A percentile compares a stretch with the other conserved stretches of the same genome.
phyloP scores from a whole-genome alignment of 1,139 yeast genomes.

The Debaryomyces sp. region DNA sequence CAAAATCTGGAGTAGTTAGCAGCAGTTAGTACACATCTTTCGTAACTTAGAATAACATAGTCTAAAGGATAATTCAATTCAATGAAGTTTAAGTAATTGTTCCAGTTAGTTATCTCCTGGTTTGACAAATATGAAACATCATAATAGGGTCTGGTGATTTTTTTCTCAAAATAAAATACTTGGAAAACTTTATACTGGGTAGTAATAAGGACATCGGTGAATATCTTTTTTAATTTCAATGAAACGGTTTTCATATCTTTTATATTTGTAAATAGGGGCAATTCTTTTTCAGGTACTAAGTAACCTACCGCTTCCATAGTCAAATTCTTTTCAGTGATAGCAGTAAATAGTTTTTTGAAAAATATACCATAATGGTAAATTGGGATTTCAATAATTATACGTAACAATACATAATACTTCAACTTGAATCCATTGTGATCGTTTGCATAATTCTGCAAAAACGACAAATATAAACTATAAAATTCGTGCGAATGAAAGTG shows the following conservation, averaged over 20 bases:
- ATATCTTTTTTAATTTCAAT: constrained; percentile 45
- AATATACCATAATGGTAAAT: constrained; percentile 73
- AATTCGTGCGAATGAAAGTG: constrained; percentile 77
- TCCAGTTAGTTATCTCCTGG: constrained; percentile 61
- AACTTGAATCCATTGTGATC: constrained; percentile 33
- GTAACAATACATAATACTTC: constrained; percentile 51
- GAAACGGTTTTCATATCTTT: constrained; percentile 20
- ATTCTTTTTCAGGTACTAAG: constrained; percentile 25
- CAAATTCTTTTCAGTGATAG: constrained; percentile 28
- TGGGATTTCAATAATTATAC: constrained; percentile 71
- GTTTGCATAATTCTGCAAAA: constrained; percentile 40
- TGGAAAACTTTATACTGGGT: constrained; percentile 64
- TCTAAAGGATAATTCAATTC: constrained; percentile 40
- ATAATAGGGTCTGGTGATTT: constrained; percentile 54
- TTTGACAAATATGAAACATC: constrained; percentile 43
- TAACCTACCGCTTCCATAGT: constrained; percentile 16
- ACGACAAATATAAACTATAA: constrained; percentile 71
- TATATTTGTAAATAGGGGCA: constrained; percentile 15
- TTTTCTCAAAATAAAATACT: constrained; percentile 64
- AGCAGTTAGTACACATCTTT: constrained; percentile 57
- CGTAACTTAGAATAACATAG: constrained; percentile 49
- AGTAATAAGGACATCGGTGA: constrained; percentile 56
- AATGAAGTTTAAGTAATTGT: constrained; percentile 57
- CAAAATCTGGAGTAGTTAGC: constrained; percentile 60
- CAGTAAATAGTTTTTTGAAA: constrained; percentile 40